These are phyloP conservation scores for Viola pubescens DNA, from an alignment of 441 rosid genomes.

Conservation along the genomic window DNA sequence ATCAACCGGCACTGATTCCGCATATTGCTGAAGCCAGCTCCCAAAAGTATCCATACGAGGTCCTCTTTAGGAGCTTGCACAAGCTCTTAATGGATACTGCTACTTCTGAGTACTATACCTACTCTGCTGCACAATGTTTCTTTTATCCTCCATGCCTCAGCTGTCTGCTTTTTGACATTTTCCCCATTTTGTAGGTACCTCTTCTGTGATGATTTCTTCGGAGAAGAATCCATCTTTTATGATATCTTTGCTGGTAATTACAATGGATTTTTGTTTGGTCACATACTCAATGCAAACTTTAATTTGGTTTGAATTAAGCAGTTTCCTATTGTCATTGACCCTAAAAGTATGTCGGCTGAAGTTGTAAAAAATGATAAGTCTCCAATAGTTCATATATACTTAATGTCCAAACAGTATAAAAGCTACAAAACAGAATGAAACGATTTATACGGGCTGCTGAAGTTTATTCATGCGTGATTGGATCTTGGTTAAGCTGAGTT, in stretches of 20 bases:
- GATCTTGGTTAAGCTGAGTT: not conserved
- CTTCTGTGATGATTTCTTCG: slow-evolving; percentile 96
- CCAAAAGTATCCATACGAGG: slow-evolving; percentile 92
- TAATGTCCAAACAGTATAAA: not conserved
- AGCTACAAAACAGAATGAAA: not conserved
- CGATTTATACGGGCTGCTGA: not conserved
- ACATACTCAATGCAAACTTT: not conserved
- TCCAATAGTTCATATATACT: not conserved
- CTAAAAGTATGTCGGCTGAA: not conserved
- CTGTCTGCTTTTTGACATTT: slow-evolving; percentile 6
- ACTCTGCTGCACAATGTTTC: slow-evolving; percentile 25
- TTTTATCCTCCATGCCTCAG: not conserved
- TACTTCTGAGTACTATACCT: slow-evolving; percentile 80
- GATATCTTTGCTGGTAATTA: slow-evolving; percentile 82
- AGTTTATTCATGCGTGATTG: not conserved
- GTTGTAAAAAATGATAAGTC: not conserved
- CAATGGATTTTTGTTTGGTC: not conserved
- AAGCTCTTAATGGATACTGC: slow-evolving; percentile 99
- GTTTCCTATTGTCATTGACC: not conserved
- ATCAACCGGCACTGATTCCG: slow-evolving; percentile 97
- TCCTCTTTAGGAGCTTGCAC: slow-evolving; percentile 94
- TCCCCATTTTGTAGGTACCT: slow-evolving; percentile 55
- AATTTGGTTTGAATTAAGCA: slow-evolving; percentile 2
- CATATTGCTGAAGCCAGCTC: slow-evolving; percentile 99
- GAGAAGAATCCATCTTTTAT: slow-evolving; percentile 81